Evolutionary conservation across 305 asterid genomes (phyloP), one percentile per base, ranked within the genome.

Genomic region (Euphrasia arctica): DNA sequence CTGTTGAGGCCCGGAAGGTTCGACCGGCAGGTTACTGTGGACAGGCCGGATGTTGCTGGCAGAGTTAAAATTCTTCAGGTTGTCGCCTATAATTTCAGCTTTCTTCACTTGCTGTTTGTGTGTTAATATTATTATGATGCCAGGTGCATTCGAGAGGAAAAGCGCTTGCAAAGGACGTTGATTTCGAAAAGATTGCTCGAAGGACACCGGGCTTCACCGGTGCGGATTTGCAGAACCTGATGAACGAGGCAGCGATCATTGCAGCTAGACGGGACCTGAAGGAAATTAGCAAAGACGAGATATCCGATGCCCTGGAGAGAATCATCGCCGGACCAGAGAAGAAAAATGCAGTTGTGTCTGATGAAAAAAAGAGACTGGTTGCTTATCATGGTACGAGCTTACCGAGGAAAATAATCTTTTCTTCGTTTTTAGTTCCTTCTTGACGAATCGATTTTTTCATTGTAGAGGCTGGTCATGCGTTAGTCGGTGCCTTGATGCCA

Each of bases 141-240:
- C 77, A 91, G 98, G 96, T 92, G 77, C 96, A 89, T 67, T 84
- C 96, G 14, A 81, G 98, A 77, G 98, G 97, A 54, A 87, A 92
- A 74, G 95, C 98, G 12, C 93, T 89, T 43, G 98, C 87, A 2
- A 89, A 92, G 79, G 99, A 93, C 66, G 99, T 93, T 34, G 96
- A 91, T 79, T 88, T 93, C 39, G 97, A 90, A 2, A 86, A 86
- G 81, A 71, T 93, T 74, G 82, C 96, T 4, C 75, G 97, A 79
- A 83, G 99, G 69, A 93, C 99, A 54, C 97, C 97, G 9, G 99
- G 99, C 60, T 93, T 93, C 79, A 88, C 96, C 0, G 97, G 99
- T 65, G 97, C 96, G 34, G 99, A 93, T 85, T 69, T 93, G 80
- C 96, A 88, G 36, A 93, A 93, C 81, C 79, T 93, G 78, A 86